Evolutionary conservation across 345 rosid genomes (phyloP), one percentile per base, ranked within the genome.

Genomic region (Fremontodendron californicum): DNA sequence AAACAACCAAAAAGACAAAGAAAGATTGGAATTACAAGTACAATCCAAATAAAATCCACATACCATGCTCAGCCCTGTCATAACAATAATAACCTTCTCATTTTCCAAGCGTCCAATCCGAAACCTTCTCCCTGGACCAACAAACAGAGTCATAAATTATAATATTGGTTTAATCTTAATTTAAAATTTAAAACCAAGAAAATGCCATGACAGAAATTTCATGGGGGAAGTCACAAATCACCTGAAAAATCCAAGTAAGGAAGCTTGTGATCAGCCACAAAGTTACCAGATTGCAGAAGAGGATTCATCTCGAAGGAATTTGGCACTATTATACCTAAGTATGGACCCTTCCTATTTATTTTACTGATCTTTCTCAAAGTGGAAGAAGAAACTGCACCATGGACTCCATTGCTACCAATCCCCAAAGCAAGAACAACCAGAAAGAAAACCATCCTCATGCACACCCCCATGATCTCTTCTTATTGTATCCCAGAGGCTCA

Each of bases 1-100:
- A n/a, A 48, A 27, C 43, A 33, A 31, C 57, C 55, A 69, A 46
- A 45, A 69, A 3, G 46, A 6, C 6, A 65, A 7, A 40, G 5
- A 31, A 62, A 62, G 18, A 29, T 48, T 27, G n/a, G 25, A 60
- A 23, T 23, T 39, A 72, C 9, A 51, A 18, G 12, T 6, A 37
- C 2, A 4, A 67, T 43, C 33, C 10, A 3, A n/a, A n/a, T n/a
- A 10, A 37, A 52, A 52, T 11, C 8, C 9, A 25, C 81, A 15
- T 71, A 89, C 97, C 98, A 90, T 92, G 72, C 92, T 85, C 67
- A 88, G 73, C 69, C 98, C 94, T 10, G 88, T 84, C 94, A 92
- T 82, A 49, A 89, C 92, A 46, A 92, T 71, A 27, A 92, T 80
- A 55, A 92, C 92, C 51, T 57, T 81, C 25, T 85, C 75, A 25